Base-by-base conservation (phyloP, 2,329 filamentous ascomycete species). In the Alternaria dauci region DNA sequence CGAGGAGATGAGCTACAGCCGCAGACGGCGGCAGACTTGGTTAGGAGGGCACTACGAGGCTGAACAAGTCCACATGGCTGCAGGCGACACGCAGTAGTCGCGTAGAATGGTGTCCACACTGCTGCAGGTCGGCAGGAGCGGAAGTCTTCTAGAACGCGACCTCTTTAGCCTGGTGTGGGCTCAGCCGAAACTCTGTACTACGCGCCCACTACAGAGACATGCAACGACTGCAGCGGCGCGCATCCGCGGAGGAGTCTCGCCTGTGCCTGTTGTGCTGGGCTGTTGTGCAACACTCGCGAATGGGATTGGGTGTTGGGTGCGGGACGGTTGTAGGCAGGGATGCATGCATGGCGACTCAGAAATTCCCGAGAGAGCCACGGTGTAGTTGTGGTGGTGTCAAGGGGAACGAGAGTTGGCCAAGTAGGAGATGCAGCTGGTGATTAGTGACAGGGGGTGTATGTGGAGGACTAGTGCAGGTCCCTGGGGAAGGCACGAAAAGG, bases 91-190 rank as follows among this genome's bases (percentile, higher is more conserved):
- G 44, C 52, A 57, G 42, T 44, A 46, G 55, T 42, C 46, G 47
- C 46, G 54, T 46, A 43, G 57, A n/a, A 18, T 43, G 11, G 36
- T 52, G 54, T 48, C 36, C 39, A 61, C 46, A 63, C 6, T 18
- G 30, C 50, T 44, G 55, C 41, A 54, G 16, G 48, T 55, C 51
- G 55, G 61, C 48, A 46, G 43, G 58, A 62, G 42, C 51, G 58
- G 56, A 52, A 39, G 47, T 55, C 44, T 67, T 67, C 65, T 64
- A 62, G 65, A 67, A 67, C 50, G 39, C 34, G 46, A n/a, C 18
- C 7, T 41, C 26, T 51, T 57, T 58, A 59, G 50, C 52, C 52
- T 54, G 48, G 12, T 57, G 52, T 52, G 34, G 20, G 23, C 34
- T 36, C 25, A 52, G 38, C 63, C 44, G 50, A 62, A 55, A 58